These are phyloP conservation scores for Drosera capensis DNA, from an alignment of 148 eudicot species.

Conservation along the genomic window DNA sequence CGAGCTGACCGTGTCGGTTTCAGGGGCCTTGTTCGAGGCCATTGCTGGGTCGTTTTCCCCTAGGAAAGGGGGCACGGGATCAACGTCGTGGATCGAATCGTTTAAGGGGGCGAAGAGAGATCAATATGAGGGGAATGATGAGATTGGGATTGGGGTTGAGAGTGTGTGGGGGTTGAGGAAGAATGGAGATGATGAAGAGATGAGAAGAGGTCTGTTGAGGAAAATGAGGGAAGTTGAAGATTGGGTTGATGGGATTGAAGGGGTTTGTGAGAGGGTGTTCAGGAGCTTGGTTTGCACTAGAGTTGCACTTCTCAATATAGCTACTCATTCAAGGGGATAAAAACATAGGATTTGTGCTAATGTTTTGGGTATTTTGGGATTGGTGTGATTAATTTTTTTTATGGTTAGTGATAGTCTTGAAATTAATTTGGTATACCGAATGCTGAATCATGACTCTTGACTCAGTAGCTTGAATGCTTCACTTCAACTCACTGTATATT, in stretches of 20 bases:
- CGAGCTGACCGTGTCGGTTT: constrained; percentile 31
- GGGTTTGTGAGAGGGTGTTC: constrained; percentile 55
- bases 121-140: constrained; percentile 18
- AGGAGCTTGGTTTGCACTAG: constrained; percentile 73
- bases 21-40: constrained; percentile 36
- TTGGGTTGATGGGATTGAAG: constrained; percentile 49
- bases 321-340: too few species aligned
- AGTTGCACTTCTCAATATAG: constrained; percentile 72
- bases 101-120: constrained; percentile 16
- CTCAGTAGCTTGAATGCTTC: too few species aligned
- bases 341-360: too few species aligned
- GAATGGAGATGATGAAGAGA: constrained; percentile 28
- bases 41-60: constrained; percentile 21
- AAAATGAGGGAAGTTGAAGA: constrained; percentile 56
- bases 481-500: too few species aligned
- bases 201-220: constrained; percentile 32
- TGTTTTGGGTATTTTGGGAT: too few species aligned
- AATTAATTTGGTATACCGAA: too few species aligned
- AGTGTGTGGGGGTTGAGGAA: constrained; percentile 15
- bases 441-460: too few species aligned
- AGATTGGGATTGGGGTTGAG: constrained; percentile 20
- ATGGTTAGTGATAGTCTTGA: too few species aligned
- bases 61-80: constrained; percentile 18
- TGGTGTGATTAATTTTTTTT: too few species aligned
- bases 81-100: constrained; percentile 21